A percentile compares a stretch with the other conserved stretches of the same genome.
Conservation (phyloP, 2,329 filamentous ascomycete genomes). For the Claviceps sp. region DNA sequence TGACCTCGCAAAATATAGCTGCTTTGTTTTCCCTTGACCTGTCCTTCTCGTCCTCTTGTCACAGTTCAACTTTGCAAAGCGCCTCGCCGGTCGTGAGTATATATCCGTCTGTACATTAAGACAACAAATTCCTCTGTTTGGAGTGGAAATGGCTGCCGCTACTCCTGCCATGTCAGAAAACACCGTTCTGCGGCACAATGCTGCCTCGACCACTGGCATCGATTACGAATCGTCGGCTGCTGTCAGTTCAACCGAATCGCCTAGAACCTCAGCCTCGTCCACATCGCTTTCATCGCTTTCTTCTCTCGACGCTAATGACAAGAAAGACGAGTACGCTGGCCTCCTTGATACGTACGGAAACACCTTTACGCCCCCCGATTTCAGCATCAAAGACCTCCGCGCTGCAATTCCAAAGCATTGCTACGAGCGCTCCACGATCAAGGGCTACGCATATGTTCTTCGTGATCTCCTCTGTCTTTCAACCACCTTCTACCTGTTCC, state of each 20-base stretch:
- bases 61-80: not conserved
- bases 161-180: slow-evolving; percentile 29
- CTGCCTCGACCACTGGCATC: slow-evolving; percentile 33
- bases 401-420: slow-evolving; percentile 97
- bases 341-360: slow-evolving; percentile 91
- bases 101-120: not conserved
- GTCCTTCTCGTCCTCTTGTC: not conserved
- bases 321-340: slow-evolving; percentile 39
- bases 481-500: slow-evolving; percentile 71
- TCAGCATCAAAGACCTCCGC: slow-evolving; percentile 93
- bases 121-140: not conserved
- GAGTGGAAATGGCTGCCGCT: slow-evolving; percentile 30
- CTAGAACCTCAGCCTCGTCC: slow-evolving; percentile 56
- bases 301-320: slow-evolving; percentile 39
- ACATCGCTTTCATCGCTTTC: slow-evolving; percentile 87
- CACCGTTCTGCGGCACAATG: slow-evolving; percentile 34
- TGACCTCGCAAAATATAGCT: not conserved
- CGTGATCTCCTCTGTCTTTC: slow-evolving; percentile 64
- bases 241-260: slow-evolving; percentile 46
- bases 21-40: not conserved
- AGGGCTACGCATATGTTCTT: slow-evolving; percentile 68
- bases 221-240: slow-evolving; percentile 41
- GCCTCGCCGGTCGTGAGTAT: not conserved
- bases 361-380: slow-evolving; percentile 84
- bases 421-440: slow-evolving; percentile 71